A percentile compares a stretch with the other conserved stretches of the same genome.
phyloP scores from a whole-genome alignment of 2,329 filamentous ascomycete species.

The Colletotrichum sp. region DNA sequence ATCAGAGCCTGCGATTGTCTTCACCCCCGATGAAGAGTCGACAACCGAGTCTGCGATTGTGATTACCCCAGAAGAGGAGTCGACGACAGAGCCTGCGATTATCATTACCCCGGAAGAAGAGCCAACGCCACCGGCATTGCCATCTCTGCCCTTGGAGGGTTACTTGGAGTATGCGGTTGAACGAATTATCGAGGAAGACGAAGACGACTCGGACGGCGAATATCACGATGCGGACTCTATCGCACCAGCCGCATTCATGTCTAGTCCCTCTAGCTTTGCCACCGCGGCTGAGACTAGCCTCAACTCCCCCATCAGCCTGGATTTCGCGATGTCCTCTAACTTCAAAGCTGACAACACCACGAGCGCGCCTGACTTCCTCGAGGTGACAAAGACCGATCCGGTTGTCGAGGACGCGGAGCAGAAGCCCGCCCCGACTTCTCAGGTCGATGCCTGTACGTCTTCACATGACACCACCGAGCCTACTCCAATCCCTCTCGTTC shows the following conservation, averaged over 20 bases:
- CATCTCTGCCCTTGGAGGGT: neutral
- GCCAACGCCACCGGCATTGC: neutral
- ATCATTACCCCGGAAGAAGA: neutral
- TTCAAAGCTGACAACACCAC: neutral
- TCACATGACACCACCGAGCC: neutral
- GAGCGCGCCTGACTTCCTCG: neutral
- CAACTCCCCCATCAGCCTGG: conserved; percentile 8
- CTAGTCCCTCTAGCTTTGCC: conserved; percentile 18
- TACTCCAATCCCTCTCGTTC: neutral
- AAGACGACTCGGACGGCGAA: conserved; percentile 7
- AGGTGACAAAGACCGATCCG: neutral
- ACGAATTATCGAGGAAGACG: conserved; percentile 11
- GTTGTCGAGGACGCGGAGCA: neutral
- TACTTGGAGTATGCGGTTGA: conserved; percentile 14
- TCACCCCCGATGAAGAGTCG: neutral
- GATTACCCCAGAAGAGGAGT: neutral
- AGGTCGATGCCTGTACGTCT: conserved; percentile 18
- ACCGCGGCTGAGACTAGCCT: conserved; percentile 6
- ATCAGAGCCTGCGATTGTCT: neutral
- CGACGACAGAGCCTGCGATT: neutral
- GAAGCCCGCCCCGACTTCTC: neutral
- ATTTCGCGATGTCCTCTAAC: neutral
- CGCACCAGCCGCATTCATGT: neutral
- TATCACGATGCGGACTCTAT: conserved; percentile 13
- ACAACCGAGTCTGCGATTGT: neutral